Base-by-base conservation (phyloP, 768 basidiomycete genomes). In the Porphyrellus cyaneotinctus region DNA sequence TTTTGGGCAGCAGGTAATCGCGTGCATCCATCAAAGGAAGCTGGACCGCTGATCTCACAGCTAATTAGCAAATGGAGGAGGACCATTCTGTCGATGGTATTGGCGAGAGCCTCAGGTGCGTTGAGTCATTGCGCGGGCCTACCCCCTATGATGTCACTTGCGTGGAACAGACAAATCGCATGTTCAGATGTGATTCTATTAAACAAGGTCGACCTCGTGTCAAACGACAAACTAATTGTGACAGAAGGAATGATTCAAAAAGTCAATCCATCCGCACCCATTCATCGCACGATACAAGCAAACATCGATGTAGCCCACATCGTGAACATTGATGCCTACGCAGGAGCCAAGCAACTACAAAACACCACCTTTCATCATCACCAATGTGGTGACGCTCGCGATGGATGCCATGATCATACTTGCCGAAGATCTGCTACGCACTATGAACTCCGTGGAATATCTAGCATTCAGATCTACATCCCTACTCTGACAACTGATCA, bases 151-250 rank as follows among this genome's bases (percentile, higher is more conserved):
- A 36, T 50, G 33, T 52, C 23, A 53, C 43, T 41, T 50, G 38
- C n/a, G 47, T 20, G 48, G 6, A 32, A n/a, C 62, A 97, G 95
- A 48, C 97, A 99, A 75, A 87, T 98, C 43, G 95, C 91, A 1
- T 87, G 85, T 33, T 85, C 95, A 23, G 97, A 99, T 64, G 86
- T 95, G 23, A 78, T 98, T 33, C 70, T 99, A 24, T 72, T 99
- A 26, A 99, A 99, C 77, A 99, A 99, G 75, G 74, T 76, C 24
- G 95, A 97, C 62, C 74, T 97, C 10, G 84, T 83, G 17, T 63
- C 77, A 1, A 54, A 77, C 1, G 67, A 72, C 6, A 71, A 73
- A 20, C 62, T 89, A 2, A 47, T 56, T 1, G 63, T 71, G 4
- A 80, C 82, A 13, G 85, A 90, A 64, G 64, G 59, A n/a, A 69